A percentile compares a stretch with the other conserved stretches of the same genome.
These are phyloP conservation scores for Pueraria montana DNA, from an alignment of 306 rosid genomes.

Conservation along the genomic window DNA sequence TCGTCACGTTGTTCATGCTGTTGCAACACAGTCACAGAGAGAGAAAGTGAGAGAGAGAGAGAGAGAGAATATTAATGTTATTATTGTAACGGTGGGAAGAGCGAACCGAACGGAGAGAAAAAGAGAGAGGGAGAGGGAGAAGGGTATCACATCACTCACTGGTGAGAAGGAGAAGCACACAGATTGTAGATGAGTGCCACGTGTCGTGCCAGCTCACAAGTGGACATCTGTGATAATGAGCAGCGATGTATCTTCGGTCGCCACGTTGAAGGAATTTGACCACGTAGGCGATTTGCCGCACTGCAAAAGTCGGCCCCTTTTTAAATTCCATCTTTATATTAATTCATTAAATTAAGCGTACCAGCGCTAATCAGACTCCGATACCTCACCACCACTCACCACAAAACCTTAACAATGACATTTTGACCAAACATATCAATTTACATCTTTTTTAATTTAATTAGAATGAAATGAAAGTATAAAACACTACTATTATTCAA, in stretches of 20 bases:
- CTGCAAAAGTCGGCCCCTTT: slow-evolving; percentile 48
- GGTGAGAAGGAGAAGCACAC: slow-evolving; percentile 47
- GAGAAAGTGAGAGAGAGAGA: not conserved
- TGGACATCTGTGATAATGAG: slow-evolving; percentile 52
- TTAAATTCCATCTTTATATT: too few species aligned
- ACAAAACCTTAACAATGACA: too few species aligned
- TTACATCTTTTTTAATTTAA: too few species aligned
- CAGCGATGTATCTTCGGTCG: slow-evolving; percentile 59
- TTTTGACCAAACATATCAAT: too few species aligned
- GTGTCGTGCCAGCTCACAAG: slow-evolving; percentile 66
- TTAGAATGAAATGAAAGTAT: too few species aligned
- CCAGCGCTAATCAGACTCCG: too few species aligned
- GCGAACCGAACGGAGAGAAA: slow-evolving; percentile 22
- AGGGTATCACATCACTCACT: slow-evolving; percentile 11
- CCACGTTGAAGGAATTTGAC: slow-evolving; percentile 63
- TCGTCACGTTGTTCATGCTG: not conserved
- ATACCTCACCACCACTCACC: too few species aligned
- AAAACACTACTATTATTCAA: too few species aligned
- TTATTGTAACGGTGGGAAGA: slow-evolving; percentile 30
- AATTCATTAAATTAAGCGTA: too few species aligned
- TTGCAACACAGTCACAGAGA: not conserved
- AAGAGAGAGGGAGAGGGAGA: not conserved
- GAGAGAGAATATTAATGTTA: not conserved
- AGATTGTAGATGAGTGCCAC: slow-evolving; percentile 57
- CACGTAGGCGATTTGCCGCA: slow-evolving; percentile 61